A percentile compares a stretch with the other conserved stretches of the same genome.
These are phyloP conservation scores for Calonectria hongkongensis DNA, from an alignment of 2,329 filamentous ascomycete genomes.

Conservation along the genomic window DNA sequence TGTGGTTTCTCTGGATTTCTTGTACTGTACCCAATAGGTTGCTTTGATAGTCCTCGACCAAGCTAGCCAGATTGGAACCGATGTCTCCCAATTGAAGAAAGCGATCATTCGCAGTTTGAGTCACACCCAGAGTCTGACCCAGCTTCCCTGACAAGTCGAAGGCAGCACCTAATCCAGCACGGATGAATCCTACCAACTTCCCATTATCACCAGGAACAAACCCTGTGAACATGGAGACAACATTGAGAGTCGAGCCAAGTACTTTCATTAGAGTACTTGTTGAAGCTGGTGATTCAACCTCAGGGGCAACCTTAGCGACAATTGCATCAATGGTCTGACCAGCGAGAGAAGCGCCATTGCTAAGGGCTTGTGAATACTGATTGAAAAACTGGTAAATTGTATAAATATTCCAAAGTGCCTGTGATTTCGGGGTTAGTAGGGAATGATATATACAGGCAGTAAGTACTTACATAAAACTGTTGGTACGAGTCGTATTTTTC, in stretches of 20 bases:
- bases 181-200: conserved; percentile 44
- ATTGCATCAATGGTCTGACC: conserved; percentile 53
- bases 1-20: conserved; percentile 48
- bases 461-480: conserved; percentile 50
- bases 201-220: conserved; percentile 48
- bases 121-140: conserved; percentile 36
- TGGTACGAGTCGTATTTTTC: conserved; percentile 49
- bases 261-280: conserved; percentile 44
- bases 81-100: conserved; percentile 54
- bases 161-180: conserved; percentile 40
- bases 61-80: conserved; percentile 46
- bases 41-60: conserved; percentile 53
- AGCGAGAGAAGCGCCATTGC: conserved; percentile 51
- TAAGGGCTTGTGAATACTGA: conserved; percentile 53
- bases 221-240: conserved; percentile 46
- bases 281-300: conserved; percentile 44
- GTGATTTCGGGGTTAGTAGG: neutral
- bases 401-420: conserved; percentile 56
- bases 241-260: conserved; percentile 43
- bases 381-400: conserved; percentile 56
- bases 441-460: neutral
- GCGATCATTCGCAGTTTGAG: conserved; percentile 50
- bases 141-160: conserved; percentile 41
- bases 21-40: conserved; percentile 45
- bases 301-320: conserved; percentile 51